Percentiles rank a stretch among this genome's conserved stretches.
Conservation (phyloP, 192 early-diverging fungal genomes). For the Coemansia asiatica region DNA sequence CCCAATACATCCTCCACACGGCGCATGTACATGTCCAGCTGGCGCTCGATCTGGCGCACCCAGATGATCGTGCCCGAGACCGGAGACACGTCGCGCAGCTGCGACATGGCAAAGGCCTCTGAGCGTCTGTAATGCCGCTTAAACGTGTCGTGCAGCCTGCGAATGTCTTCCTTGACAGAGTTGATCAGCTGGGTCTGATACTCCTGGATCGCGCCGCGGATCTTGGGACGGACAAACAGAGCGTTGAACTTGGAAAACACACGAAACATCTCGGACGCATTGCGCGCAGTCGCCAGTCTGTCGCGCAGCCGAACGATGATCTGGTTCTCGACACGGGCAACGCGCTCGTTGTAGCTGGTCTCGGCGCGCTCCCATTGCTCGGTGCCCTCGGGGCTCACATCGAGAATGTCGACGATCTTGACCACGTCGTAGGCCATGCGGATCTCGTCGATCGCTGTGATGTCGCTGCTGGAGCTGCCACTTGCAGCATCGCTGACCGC, state of each 20-base stretch:
- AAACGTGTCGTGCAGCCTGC: conserved; percentile 93
- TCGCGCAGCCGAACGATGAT: conserved; percentile 93
- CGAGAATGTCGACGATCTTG: conserved; percentile 91
- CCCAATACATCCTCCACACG: conserved; percentile 98
- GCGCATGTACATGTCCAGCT: conserved; percentile 93
- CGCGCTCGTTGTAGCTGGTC: conserved; percentile 89
- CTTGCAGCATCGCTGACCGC: conserved; percentile 48
- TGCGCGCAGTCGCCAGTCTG: conserved; percentile 90
- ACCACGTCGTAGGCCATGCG: conserved; percentile 87
- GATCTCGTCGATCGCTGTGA: conserved; percentile 87
- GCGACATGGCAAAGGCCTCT: conserved; percentile 84
- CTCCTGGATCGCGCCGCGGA: conserved; percentile 98
- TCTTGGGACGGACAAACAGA: conserved; percentile 98
- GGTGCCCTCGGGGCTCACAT: conserved; percentile 90
- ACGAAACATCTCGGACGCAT: conserved; percentile 99
- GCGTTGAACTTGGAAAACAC: conserved; percentile 99
- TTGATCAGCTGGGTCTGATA: conserved; percentile 98
- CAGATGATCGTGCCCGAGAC: conserved; percentile 94
- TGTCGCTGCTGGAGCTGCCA: conserved; percentile 57
- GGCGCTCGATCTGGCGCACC: conserved; percentile 96
- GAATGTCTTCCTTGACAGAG: conserved; percentile 97
- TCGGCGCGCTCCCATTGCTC: conserved; percentile 92
- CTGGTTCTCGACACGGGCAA: conserved; percentile 94
- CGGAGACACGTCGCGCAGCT: conserved; percentile 89
- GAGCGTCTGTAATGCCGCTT: conserved; percentile 87